Evolutionary conservation across 768 basidiomycete species (phyloP).

Genomic region (Melanogaster broomeanus): DNA sequence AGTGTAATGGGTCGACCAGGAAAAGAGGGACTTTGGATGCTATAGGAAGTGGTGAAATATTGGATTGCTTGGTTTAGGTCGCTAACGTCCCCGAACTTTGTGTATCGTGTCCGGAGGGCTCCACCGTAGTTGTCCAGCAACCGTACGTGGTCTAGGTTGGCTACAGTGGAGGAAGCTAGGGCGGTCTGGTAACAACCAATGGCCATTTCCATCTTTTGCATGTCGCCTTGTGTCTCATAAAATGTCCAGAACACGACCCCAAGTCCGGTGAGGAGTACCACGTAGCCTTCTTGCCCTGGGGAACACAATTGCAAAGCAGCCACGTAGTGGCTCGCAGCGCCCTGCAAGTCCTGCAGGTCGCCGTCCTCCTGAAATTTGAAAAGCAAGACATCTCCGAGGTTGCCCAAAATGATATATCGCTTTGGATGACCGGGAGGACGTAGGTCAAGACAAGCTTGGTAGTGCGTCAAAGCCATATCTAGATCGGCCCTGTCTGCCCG

Average conservation of each 20-base stretch:
- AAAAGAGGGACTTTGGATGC: slow-evolving; percentile 12
- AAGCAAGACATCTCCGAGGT: slow-evolving; percentile 23
- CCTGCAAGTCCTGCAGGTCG: slow-evolving; percentile 25
- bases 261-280: slow-evolving; percentile 8
- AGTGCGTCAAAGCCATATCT: slow-evolving; percentile 13
- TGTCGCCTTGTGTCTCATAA: slow-evolving; percentile 15
- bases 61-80: slow-evolving; percentile 28
- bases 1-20: slow-evolving; percentile 12
- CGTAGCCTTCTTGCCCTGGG: slow-evolving; percentile 14
- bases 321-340: slow-evolving; percentile 4
- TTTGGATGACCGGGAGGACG: slow-evolving; percentile 21
- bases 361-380: slow-evolving; percentile 25
- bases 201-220: slow-evolving; percentile 19
- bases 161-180: slow-evolving; percentile 14
- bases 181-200: slow-evolving; percentile 15
- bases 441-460: slow-evolving; percentile 18
- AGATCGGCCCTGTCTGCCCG: slow-evolving; percentile 17
- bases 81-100: slow-evolving; percentile 4
- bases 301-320: slow-evolving; percentile 18
- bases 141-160: slow-evolving; percentile 13
- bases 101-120: slow-evolving; percentile 21
- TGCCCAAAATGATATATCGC: slow-evolving; percentile 11
- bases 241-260: slow-evolving; percentile 5
- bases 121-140: slow-evolving; percentile 20
- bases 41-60: slow-evolving; percentile 15